phyloP scores from a whole-genome alignment of 2,329 filamentous ascomycete genomes.

The Trichophyton rubrum region DNA sequence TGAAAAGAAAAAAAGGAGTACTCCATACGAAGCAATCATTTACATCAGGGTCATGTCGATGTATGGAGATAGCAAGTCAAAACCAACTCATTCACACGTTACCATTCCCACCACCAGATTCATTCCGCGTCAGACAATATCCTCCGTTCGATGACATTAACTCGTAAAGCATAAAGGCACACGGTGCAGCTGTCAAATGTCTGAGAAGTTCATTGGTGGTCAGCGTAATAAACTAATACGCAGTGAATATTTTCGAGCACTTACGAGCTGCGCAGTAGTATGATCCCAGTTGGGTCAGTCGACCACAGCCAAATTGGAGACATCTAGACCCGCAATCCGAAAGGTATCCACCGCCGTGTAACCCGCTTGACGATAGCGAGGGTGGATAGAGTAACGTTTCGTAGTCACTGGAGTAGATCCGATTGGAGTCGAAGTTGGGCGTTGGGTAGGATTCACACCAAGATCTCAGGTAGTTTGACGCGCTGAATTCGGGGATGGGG shows the following conservation, averaged over 20 bases:
- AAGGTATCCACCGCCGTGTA: neutral
- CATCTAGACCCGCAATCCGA: neutral
- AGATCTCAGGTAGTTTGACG: neutral
- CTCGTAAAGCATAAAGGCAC: neutral
- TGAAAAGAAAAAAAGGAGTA: no score
- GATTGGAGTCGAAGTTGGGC: neutral
- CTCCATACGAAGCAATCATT: neutral
- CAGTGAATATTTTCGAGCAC: neutral
- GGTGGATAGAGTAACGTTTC: neutral
- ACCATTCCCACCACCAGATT: neutral
- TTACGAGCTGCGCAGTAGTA: neutral
- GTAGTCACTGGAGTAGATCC: neutral
- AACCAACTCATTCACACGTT: neutral
- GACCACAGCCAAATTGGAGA: neutral
- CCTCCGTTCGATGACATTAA: neutral
- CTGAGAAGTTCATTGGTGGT: neutral
- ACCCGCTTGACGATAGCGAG: neutral
- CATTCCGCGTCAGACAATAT: neutral
- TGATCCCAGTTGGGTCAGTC: neutral
- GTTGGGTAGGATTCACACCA: neutral
- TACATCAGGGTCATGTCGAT: neutral
- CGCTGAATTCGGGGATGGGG: neutral
- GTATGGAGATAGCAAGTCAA: neutral
- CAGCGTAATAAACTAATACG: neutral
- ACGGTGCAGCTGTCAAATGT: neutral